Evolutionary conservation across 495 filamentous ascomycete genomes (phyloP).

Genomic region (Aspergillus diversus): DNA sequence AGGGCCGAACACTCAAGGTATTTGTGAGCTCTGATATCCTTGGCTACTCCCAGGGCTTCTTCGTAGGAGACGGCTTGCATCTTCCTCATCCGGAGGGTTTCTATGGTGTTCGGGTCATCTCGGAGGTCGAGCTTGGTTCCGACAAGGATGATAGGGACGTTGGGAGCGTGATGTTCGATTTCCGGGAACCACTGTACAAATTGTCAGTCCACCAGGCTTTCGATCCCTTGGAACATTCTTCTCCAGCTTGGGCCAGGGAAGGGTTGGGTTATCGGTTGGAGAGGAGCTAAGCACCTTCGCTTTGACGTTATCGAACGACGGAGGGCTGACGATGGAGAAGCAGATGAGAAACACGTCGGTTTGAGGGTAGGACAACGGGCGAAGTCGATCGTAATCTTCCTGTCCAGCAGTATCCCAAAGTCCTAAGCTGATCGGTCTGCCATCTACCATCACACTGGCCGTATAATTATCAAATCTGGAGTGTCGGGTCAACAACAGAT

Average conservation of each 20-base stretch:
- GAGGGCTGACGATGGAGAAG: slow-evolving; percentile 96
- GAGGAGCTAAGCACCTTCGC: slow-evolving; percentile 69
- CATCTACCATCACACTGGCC: slow-evolving; percentile 97
- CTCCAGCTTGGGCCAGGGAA: not conserved
- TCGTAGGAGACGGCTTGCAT: slow-evolving; percentile 94
- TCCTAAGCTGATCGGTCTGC: slow-evolving; percentile 93
- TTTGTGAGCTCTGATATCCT: slow-evolving; percentile 91
- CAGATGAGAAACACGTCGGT: slow-evolving; percentile 98
- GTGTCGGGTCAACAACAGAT: slow-evolving; percentile 21
- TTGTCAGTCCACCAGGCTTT: slow-evolving; percentile 14
- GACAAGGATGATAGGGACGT: slow-evolving; percentile 94
- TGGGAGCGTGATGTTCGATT: slow-evolving; percentile 94
- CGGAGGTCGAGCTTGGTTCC: slow-evolving; percentile 96
- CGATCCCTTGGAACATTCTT: no score
- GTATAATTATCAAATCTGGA: slow-evolving; percentile 98
- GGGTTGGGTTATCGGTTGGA: not conserved
- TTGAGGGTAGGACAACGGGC: slow-evolving; percentile 95
- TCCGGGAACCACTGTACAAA: slow-evolving; percentile 84
- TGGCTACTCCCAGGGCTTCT: slow-evolving; percentile 79
- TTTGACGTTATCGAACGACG: slow-evolving; percentile 97
- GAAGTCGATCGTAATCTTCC: slow-evolving; percentile 96
- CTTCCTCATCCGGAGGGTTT: slow-evolving; percentile 77
- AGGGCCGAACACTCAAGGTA: slow-evolving; percentile 98
- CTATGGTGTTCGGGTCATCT: slow-evolving; percentile 81
- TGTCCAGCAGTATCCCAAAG: slow-evolving; percentile 99